Evolutionary conservation across 169 alveolate species (phyloP), one percentile per base, ranked within the genome.

Genomic region (Plasmodium adleri): DNA sequence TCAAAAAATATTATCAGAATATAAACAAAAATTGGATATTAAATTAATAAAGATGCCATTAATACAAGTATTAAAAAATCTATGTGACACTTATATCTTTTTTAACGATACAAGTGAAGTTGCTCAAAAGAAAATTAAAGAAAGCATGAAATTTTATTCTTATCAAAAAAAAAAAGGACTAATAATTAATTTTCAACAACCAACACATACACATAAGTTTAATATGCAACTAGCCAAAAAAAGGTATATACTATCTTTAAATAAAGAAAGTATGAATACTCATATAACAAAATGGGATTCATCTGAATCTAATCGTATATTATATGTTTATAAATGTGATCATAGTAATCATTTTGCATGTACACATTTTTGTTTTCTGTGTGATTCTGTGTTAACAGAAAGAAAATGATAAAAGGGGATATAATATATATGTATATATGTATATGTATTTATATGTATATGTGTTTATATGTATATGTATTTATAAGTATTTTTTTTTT

Each of bases 161-260:
- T n/a, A 50, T 76, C 78, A 66, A 58, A 50, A 68, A 26, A 76
- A 64, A 68, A 76, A 76, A 68, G 89, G 89, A 71, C 49, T 76
- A 9, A 68, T 76, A 10, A 45, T 76, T 7, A 45, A 64, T 22
- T 76, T 49, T 15, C 17, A 76, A 6, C 43, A 26, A 20, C 10
- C n/a, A 13, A 54, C 7, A 4, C 89, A 76, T 45, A 58, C 15
- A 15, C 89, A 76, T 58, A 45, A 39, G 15, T 76, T 76, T 59
- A 76, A 76, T 45, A 50, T 24, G 3, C 17, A 64, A 6, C 28
- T 76, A 68, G 26, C 10, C 39, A 56, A 66, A 74, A 7, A 47
- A 3, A 8, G 13, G 24, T 28, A n/a, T 66, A n/a, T 28, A 6
- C 43, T 28, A 28, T 28, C 43, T 28, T 28, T 28, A 28, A 28